Evolutionary conservation across 2,329 filamentous ascomycete genomes (phyloP), one percentile per base, ranked within the genome.

Genomic region (Ophiocordyceps camponoti-saundersi): DNA sequence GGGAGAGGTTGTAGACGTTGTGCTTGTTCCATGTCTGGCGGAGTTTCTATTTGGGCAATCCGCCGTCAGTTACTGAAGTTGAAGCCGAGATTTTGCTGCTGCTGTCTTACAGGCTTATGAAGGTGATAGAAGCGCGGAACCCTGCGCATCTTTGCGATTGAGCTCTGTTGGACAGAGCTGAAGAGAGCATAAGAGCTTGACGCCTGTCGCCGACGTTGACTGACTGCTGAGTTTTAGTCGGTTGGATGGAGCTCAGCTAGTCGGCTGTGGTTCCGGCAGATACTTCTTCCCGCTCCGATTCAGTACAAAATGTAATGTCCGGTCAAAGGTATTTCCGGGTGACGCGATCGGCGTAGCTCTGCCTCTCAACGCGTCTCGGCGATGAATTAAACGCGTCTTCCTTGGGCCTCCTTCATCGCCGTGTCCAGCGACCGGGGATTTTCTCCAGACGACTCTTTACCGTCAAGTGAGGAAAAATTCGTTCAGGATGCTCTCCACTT

Each of bases 11-110:
- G 77, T 85, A 98, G 52, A 98, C 74, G 61, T 94, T 95, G 73
- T 87, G 88, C 70, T 95, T 94, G 72, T 87, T 94, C 92, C 90
- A 95, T 71, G 88, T 87, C 71, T 92, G 85, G 58, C 90, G 83
- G 64, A 95, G 64, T 84, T 87, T 93, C 89, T 96, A 61, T 47
- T 48, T 45, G 34, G 26, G 20, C 39, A 42, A 13, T 13, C 26
- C 21, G 32, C 26, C 21, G 40, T 49, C 45, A 51, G 49, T 44
- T 7, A 18, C 6, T 18, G 34, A 18, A n/a, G 16, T 6, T 18
- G 15, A 39, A 5, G 5, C 16, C 6, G n/a, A n/a, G n/a, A n/a
- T n/a, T n/a, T 3, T n/a, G 34, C 13, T n/a, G 34, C 20, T 45
- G 18, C 15, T 22, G 65, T 6, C 78, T 60, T 70, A 85, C 81